These are phyloP conservation scores for Epichloe amarillans DNA, from an alignment of 2,329 filamentous ascomycete species.

Conservation along the genomic window DNA sequence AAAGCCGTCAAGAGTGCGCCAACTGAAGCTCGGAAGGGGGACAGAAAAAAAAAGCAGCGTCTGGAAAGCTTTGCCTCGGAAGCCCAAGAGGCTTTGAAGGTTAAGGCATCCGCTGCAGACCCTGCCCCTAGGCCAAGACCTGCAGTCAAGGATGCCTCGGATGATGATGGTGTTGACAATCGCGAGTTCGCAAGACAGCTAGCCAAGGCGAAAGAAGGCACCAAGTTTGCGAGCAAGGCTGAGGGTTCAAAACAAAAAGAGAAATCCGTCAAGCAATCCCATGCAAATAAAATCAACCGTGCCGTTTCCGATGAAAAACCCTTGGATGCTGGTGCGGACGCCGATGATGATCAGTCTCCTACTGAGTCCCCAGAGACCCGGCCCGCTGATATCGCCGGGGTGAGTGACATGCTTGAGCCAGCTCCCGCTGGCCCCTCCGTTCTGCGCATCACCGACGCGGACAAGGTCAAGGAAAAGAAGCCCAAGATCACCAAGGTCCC, in stretches of 20 bases:
- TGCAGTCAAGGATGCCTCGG: constrained; percentile 27
- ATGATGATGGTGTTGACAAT: constrained; percentile 54
- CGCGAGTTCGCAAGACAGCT: constrained; percentile 67
- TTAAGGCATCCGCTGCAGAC: constrained; percentile 18
- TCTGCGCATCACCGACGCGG: constrained; percentile 59
- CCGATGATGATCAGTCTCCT: constrained; percentile 68
- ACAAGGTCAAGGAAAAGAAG: constrained; percentile 51
- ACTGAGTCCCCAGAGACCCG: constrained; percentile 49
- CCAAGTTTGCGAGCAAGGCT: constrained; percentile 40
- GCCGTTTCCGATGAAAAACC: constrained; percentile 29
- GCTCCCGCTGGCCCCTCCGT: constrained; percentile 54
- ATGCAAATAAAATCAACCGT: constrained; percentile 37
- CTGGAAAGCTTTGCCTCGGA: constrained; percentile 27
- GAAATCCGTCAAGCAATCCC: constrained; percentile 58
- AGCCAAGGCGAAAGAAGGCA: constrained; percentile 56
- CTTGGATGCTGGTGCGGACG: constrained; percentile 55
- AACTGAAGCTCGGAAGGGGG: constrained; percentile 25
- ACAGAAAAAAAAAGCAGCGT: constrained; percentile 33
- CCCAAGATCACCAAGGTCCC: constrained; percentile 47
- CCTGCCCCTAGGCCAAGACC: constrained; percentile 1
- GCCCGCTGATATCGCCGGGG: constrained; percentile 49
- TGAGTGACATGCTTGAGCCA: constrained; percentile 86
- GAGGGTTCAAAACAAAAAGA: constrained; percentile 50
- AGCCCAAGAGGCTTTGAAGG: constrained; percentile 24
- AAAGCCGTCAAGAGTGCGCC: constrained; percentile 19